These are phyloP conservation scores for Lactarius sp. DNA, from an alignment of 768 basidiomycete genomes.

Conservation along the genomic window DNA sequence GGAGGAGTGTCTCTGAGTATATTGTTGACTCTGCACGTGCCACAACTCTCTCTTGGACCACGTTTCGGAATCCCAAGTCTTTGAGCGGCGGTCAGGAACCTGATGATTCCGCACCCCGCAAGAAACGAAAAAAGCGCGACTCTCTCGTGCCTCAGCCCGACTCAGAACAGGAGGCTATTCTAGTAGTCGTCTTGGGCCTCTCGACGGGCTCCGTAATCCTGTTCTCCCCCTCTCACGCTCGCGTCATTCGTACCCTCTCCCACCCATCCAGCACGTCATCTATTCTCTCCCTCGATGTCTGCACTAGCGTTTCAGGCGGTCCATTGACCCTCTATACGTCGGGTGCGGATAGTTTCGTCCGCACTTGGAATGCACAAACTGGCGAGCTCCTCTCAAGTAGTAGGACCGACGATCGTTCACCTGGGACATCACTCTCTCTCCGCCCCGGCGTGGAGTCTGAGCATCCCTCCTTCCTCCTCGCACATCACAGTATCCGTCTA, in stretches of 20 bases:
- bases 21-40: constrained; percentile 52
- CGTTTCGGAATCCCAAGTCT: constrained; percentile 32
- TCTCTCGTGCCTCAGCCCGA: constrained; percentile 31
- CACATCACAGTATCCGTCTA: constrained; percentile 56
- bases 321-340: constrained; percentile 49
- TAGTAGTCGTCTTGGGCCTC: constrained; percentile 53
- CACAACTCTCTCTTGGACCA: constrained; percentile 49
- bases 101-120: constrained; percentile 39
- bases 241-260: constrained; percentile 49
- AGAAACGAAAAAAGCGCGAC: constrained; percentile 48
- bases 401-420: constrained; percentile 55
- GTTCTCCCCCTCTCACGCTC: constrained; percentile 59
- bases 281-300: constrained; percentile 45
- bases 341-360: constrained; percentile 50
- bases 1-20: constrained; percentile 53
- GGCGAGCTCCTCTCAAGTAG: constrained; percentile 45
- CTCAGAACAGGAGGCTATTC: constrained; percentile 31
- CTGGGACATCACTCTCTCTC: constrained; percentile 49
- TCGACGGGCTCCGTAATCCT: constrained; percentile 54
- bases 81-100: constrained; percentile 28
- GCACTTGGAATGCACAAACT: constrained; percentile 52
- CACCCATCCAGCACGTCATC: constrained; percentile 50
- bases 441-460: constrained; percentile 36
- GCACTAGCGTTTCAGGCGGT: constrained; percentile 30
- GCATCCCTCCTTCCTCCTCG: constrained; percentile 45